Base-by-base conservation (phyloP, 2,329 filamentous ascomycete species). In the Fusarium bactridioides region DNA sequence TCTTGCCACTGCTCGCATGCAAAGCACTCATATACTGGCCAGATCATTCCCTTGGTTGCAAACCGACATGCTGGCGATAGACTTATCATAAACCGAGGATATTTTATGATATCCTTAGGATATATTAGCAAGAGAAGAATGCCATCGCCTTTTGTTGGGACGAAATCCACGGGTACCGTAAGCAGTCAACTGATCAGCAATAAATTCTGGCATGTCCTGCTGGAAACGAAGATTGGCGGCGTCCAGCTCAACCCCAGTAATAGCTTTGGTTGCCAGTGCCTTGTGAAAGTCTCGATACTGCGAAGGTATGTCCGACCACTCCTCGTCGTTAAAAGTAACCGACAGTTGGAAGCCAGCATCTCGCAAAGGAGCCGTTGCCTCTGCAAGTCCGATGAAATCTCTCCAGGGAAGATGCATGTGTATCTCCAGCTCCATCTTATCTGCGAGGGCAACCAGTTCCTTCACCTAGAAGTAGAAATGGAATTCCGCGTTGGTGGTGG, bases 281-380 rank as follows among this genome's bases (percentile, higher is more conserved):
- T 27, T 35, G 40, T 35, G 40, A 2, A 57, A 48, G 19, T 35
- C 18, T 35, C 38, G 31, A n/a, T 57, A 57, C 16, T 8, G 29
- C 15, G 31, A 19, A 10, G 54, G 54, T 27, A 57, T 27, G 5
- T 27, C 29, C 5, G 19, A 13, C 54, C 54, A 48, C n/a, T 35
- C 23, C 54, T 57, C 54, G 40, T 57, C 54, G 19, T 57, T 10
- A 10, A 35, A 48, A 13, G 31, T 48, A 10, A 48, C 54, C 23
- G 19, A 35, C 9, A 48, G n/a, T n/a, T 47, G 4, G 15, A 48
- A 57, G 40, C 29, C 19, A 12, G 10, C 16, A 13, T 48, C n/a
- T 35, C 54, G 54, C 10, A 57, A 18, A 12, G 40, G 54, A 29
- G 40, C 40, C 2, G 31, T 33, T 1, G 7, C 27, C n/a, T 43